A percentile compares a stretch with the other conserved stretches of the same genome.
Evolutionary conservation across 192 early-diverging fungal genomes (phyloP).

Genomic region (Backusella sp.): DNA sequence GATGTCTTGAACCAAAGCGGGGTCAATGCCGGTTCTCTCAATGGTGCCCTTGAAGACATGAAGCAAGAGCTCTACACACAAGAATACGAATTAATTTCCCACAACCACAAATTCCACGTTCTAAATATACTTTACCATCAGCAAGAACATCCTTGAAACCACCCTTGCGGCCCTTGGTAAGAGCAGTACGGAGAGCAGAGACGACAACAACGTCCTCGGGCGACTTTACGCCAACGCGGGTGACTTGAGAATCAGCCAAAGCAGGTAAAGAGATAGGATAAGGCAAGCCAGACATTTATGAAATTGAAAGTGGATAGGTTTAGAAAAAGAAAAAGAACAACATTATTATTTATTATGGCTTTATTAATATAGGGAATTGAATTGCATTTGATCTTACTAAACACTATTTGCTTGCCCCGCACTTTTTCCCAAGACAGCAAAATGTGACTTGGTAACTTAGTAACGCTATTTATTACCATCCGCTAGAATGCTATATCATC

Average conservation of each 20-base stretch:
- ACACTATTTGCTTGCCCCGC: conserved; percentile 3
- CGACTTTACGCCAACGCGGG: conserved; percentile 54
- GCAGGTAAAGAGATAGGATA: conserved; percentile 25
- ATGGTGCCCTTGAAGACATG: conserved; percentile 69
- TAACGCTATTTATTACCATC: background rate
- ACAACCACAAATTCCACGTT: too few relatives aligned
- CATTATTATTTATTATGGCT: background rate
- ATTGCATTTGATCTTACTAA: background rate
- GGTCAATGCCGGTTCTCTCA: conserved; percentile 53
- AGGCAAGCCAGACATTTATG: conserved; percentile 19
- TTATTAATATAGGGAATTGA: background rate
- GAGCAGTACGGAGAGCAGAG: conserved; percentile 74
- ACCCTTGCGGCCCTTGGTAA: conserved; percentile 74
- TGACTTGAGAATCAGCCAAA: conserved; percentile 22
- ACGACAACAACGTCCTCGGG: conserved; percentile 85
- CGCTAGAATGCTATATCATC: background rate
- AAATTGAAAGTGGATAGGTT: background rate
- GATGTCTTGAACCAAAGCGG: conserved; percentile 84
- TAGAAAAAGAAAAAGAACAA: background rate
- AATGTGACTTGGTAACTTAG: background rate
- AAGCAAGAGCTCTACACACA: conserved; percentile 59
- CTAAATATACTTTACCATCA: conserved; percentile 43
- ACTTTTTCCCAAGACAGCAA: background rate
- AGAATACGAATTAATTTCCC: background rate
- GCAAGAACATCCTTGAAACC: conserved; percentile 78